Evolutionary conservation across 2,329 filamentous ascomycete genomes (phyloP).

Genomic region (Periconia sp.): DNA sequence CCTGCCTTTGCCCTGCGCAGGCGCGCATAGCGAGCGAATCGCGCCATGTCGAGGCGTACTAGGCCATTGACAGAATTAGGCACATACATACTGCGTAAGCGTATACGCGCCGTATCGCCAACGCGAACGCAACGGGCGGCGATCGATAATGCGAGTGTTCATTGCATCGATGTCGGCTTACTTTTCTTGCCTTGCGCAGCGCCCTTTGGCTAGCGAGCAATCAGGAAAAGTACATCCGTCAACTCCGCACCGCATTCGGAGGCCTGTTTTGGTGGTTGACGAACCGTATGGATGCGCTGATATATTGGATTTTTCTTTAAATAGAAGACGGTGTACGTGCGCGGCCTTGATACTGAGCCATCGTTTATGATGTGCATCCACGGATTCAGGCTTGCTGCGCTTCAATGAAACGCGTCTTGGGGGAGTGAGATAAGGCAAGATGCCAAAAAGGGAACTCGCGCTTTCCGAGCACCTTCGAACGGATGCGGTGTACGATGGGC

Average conservation of each 20-base stretch:
- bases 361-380: not conserved
- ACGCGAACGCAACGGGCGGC: not conserved
- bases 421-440: not conserved
- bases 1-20: not conserved
- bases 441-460: not conserved
- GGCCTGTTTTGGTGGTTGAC: not conserved
- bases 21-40: not conserved
- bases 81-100: not conserved
- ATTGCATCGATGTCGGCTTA: not conserved
- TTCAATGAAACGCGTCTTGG: not conserved
- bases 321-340: not conserved
- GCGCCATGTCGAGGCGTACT: not conserved
- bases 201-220: too few species aligned
- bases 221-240: too few species aligned
- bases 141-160: not conserved
- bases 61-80: not conserved
- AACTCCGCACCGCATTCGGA: too few species aligned
- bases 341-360: not conserved
- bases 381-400: not conserved
- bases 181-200: not conserved
- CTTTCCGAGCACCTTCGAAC: not conserved
- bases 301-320: not conserved
- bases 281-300: not conserved
- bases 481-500: not conserved
- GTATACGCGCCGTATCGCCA: not conserved